These are phyloP conservation scores for Calonectria leucothoes DNA, from an alignment of 2,329 filamentous ascomycete genomes.

Conservation along the genomic window DNA sequence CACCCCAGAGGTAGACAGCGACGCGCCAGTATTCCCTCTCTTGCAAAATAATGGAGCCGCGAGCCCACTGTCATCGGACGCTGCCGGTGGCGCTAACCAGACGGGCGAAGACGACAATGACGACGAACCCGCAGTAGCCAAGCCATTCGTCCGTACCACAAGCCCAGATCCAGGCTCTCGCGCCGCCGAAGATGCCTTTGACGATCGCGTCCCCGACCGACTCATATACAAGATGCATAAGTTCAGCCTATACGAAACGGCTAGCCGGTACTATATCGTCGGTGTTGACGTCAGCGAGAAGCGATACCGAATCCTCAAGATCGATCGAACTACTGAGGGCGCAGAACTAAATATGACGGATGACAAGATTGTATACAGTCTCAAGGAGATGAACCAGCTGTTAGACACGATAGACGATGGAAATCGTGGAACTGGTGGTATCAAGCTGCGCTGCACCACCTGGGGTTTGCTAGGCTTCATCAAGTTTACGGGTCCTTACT, in stretches of 20 bases:
- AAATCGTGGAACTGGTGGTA: conserved; percentile 88
- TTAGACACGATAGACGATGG: conserved; percentile 95
- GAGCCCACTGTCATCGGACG: conserved; percentile 41
- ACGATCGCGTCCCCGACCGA: conserved; percentile 49
- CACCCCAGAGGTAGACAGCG: conserved; percentile 29
- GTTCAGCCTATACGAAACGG: conserved; percentile 97
- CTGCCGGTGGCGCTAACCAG: conserved; percentile 34
- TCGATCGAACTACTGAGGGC: conserved; percentile 87
- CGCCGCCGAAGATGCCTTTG: conserved; percentile 43
- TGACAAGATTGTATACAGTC: conserved; percentile 94
- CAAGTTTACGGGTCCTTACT: conserved; percentile 93
- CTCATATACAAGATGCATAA: conserved; percentile 84
- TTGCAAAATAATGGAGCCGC: conserved; percentile 51
- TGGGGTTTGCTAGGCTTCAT: conserved; percentile 98
- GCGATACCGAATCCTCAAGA: conserved; percentile 91
- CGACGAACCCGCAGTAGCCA: conserved; percentile 68
- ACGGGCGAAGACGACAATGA: conserved; percentile 63
- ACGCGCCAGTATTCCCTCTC: conserved; percentile 48
- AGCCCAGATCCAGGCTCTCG: conserved; percentile 60
- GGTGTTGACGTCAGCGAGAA: conserved; percentile 91
- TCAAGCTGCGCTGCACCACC: conserved; percentile 88
- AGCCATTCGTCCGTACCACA: conserved; percentile 66
- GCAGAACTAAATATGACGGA: conserved; percentile 85
- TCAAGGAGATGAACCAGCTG: conserved; percentile 92
- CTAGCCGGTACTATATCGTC: conserved; percentile 92